Evolutionary conservation across 805 yeast species (phyloP), one percentile per base, ranked within the genome.

Genomic region (Kodamaea jinghongensis): DNA sequence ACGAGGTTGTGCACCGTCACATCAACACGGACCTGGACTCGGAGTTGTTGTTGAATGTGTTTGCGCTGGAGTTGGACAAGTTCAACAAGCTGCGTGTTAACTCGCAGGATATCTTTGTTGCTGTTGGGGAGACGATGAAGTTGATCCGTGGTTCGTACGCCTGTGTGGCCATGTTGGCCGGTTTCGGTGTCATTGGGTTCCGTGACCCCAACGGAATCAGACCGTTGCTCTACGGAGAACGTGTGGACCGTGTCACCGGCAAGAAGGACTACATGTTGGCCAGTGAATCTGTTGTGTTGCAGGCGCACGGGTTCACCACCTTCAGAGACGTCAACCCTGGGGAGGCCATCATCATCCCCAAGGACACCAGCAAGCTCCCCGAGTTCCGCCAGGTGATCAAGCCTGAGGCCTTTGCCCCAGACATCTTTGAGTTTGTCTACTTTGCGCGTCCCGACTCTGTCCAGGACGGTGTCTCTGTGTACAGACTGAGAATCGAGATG

Each of bases 361-460:
- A 91, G 63, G 77, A 75, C 50, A 70, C 80, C 34, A 17, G 45
- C 7, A 70, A 78, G 62, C 61, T 61, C 36, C 96, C 96, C 7
- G 89, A 87, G 61, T 82, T 86, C 62, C 79, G 78, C 51, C 98
- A 93, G 67, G 89, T 91, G 33, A 93, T 83, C 6, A 83, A 85
- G 46, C 76, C 82, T 47, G 72, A 74, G 58, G 66, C 83, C 2
- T 90, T 89, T 64, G 82, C 96, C 11, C 99, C 99, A 6, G 98
- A 95, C 67, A 81, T 93, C 47, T 93, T 93, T 55, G 99, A 93
- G 66, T 93, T 90, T 60, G 99, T 93, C 33, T 93, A 93, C 67
- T 93, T 93, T 71, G 98, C 99, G 12, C 81, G 99, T 60, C 97
- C 98, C 0, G 99, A 93, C 61, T 83, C 95, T 30, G 96, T 93